Percentiles rank a stretch among this genome's conserved stretches.
Conservation (phyloP, 1,284 basidiomycete genomes). For the Puccinia polysora region DNA sequence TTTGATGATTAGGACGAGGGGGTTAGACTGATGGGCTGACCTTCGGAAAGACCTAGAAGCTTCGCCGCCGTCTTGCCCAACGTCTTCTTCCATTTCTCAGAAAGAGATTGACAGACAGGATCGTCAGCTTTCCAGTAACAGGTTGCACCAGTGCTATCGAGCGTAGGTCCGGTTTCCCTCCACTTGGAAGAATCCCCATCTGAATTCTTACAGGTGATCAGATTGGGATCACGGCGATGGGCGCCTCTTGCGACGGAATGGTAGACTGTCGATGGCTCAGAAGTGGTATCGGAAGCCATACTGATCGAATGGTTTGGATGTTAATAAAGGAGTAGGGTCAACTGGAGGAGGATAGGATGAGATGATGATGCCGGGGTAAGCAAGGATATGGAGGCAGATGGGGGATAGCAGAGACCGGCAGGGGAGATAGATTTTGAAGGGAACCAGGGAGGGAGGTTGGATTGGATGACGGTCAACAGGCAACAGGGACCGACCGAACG, state of each 20-base stretch:
- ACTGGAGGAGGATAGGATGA: no score
- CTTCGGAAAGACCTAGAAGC: conserved; percentile 21
- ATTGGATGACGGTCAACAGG: no score
- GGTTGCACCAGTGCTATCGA: conserved; percentile 27
- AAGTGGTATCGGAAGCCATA: neutral
- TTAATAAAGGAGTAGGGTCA: no score
- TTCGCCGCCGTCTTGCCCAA: conserved; percentile 28
- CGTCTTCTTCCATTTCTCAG: conserved; percentile 28
- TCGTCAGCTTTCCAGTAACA: conserved; percentile 34
- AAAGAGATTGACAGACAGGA: neutral
- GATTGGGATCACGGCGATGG: conserved; percentile 9
- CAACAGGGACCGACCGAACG: no score
- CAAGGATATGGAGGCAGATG: no score
- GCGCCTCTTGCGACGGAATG: conserved; percentile 2
- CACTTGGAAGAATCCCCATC: conserved; percentile 18
- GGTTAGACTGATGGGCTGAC: neutral
- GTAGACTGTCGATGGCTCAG: conserved; percentile 1
- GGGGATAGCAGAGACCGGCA: no score
- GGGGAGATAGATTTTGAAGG: no score
- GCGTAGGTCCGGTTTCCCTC: conserved; percentile 4
- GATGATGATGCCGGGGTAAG: no score
- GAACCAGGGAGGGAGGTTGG: no score
- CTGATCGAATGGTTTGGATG: no score
- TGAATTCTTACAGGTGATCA: conserved; percentile 24
- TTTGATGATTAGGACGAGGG: neutral